Evolutionary conservation across 768 basidiomycete species (phyloP).

Genomic region (Pluteus cervinus): DNA sequence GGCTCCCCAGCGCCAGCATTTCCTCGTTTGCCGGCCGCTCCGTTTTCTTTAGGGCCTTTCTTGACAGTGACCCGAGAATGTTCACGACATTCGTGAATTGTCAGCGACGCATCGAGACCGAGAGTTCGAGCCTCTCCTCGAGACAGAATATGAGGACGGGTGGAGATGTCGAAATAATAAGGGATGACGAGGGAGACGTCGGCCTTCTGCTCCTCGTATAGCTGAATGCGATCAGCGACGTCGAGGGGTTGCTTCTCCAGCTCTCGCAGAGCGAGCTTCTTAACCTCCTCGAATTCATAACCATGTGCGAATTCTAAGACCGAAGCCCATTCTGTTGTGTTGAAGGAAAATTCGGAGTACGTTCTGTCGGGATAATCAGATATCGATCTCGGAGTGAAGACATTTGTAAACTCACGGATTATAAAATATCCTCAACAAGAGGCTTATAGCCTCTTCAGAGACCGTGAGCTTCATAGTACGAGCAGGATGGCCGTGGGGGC

Average conservation of each 20-base stretch:
- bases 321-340: constrained; percentile 45
- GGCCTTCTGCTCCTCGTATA: constrained; percentile 19
- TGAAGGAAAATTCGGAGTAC: constrained; percentile 50
- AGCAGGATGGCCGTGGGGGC: constrained; percentile 33
- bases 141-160: too few species aligned
- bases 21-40: too few species aligned
- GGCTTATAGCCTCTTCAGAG: constrained; percentile 30
- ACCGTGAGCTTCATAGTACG: constrained; percentile 40
- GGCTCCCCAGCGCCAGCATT: too few species aligned
- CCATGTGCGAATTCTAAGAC: constrained; percentile 53
- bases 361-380: constrained; percentile 37
- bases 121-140: too few species aligned
- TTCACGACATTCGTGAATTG: too few species aligned
- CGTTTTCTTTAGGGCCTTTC: too few species aligned
- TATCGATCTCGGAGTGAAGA: too few species aligned
- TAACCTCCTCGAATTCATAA: constrained; percentile 54
- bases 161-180: constrained; percentile 12
- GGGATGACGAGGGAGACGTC: constrained; percentile 10
- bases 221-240: constrained; percentile 21
- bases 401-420: constrained; percentile 37
- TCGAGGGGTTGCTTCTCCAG: constrained; percentile 41
- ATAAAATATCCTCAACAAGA: constrained; percentile 53
- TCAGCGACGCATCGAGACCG: too few species aligned
- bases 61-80: too few species aligned
- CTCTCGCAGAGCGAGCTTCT: constrained; percentile 52